A percentile compares a stretch with the other conserved stretches of the same genome.
These are phyloP conservation scores for Gynostemma pentaphyllum DNA, from an alignment of 306 rosid species.

Conservation along the genomic window DNA sequence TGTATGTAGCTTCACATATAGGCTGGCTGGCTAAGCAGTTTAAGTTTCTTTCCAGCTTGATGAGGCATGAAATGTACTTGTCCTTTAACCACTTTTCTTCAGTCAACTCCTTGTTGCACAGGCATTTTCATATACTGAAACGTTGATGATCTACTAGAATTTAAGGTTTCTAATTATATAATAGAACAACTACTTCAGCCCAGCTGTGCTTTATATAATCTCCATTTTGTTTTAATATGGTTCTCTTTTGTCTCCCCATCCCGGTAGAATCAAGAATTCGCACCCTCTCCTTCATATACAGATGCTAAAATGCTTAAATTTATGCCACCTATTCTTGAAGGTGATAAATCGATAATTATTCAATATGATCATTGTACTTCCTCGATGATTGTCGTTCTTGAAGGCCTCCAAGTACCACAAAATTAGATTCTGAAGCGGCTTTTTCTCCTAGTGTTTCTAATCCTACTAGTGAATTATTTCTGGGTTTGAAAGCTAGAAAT, in stretches of 20 bases:
- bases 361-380: no score
- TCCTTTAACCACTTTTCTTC: neutral
- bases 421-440: conserved; percentile 1
- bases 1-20: conserved; percentile 25
- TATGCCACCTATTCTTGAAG: conserved; percentile 6
- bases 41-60: conserved; percentile 19
- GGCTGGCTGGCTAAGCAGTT: conserved; percentile 22
- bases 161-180: conserved; percentile 4
- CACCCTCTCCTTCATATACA: neutral
- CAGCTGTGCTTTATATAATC: neutral
- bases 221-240: conserved; percentile 4
- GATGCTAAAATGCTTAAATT: conserved; percentile 5
- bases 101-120: conserved; percentile 2
- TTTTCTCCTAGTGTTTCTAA: neutral
- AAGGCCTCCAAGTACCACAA: no score
- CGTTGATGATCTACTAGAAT: neutral
- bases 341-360: neutral
- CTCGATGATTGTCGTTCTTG: no score
- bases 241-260: conserved; percentile 2
- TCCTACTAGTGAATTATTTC: neutral
- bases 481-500: conserved; percentile 2
- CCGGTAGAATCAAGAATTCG: conserved; percentile 7
- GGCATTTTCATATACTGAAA: conserved; percentile 4
- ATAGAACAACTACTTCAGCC: neutral
- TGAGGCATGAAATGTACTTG: conserved; percentile 2